phyloP scores from a whole-genome alignment of 1,284 basidiomycete genomes.

The Moesziomyces aphidis region DNA sequence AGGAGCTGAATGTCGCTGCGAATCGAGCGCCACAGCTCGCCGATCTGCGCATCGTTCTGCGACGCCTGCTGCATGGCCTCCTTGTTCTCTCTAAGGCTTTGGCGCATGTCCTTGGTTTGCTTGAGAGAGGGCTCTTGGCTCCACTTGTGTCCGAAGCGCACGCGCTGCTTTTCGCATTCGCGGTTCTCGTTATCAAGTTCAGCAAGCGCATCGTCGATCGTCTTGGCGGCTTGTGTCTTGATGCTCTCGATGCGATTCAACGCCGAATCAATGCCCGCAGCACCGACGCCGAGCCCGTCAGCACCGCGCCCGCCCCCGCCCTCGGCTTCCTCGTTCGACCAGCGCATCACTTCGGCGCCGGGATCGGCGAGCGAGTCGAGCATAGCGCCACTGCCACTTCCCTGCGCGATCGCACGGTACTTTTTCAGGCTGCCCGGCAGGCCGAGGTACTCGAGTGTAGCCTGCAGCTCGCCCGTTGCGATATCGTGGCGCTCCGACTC shows the following conservation, averaged over 20 bases:
- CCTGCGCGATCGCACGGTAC: constrained; percentile 82
- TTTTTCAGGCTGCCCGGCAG: constrained; percentile 81
- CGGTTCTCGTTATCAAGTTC: constrained; percentile 66
- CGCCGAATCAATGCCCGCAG: constrained; percentile 48
- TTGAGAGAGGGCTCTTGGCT: constrained; percentile 81
- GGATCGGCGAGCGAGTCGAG: constrained; percentile 71
- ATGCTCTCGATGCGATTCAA: constrained; percentile 46
- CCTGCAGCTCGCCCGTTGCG: constrained; percentile 83
- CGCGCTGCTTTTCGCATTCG: constrained; percentile 69
- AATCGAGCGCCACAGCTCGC: constrained; percentile 79
- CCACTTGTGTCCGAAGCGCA: constrained; percentile 89
- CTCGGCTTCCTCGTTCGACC: constrained; percentile 79
- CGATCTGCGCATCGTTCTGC: constrained; percentile 81
- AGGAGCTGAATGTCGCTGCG: constrained; percentile 78
- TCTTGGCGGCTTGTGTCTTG: constrained; percentile 34
- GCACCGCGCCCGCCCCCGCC: constrained; percentile 76
- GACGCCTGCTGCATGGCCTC: constrained; percentile 81
- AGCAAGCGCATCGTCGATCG: constrained; percentile 43
- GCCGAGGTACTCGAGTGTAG: constrained; percentile 84
- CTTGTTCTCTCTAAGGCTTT: constrained; percentile 83
- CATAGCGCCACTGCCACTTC: constrained; percentile 69
- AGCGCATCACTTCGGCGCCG: constrained; percentile 76
- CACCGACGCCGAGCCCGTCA: constrained; percentile 71
- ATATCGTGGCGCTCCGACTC: constrained; percentile 89
- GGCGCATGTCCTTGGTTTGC: constrained; percentile 77